Evolutionary conservation across 1,284 basidiomycete genomes (phyloP), one percentile per base, ranked within the genome.

Genomic region (Anthracocystis setariae): DNA sequence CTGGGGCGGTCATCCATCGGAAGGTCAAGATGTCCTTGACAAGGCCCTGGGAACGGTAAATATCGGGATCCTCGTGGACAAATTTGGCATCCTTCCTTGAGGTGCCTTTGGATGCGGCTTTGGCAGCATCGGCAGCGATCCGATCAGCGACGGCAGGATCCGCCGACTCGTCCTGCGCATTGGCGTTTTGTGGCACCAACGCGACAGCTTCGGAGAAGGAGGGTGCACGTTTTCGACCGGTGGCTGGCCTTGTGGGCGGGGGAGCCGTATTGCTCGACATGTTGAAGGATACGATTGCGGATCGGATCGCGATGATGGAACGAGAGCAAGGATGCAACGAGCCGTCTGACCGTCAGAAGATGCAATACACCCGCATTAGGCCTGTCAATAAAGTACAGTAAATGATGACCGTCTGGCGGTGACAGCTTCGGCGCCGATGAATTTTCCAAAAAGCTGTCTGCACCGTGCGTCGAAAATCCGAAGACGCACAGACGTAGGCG

Each of bases 1-100:
- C 56, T 10, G 80, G 80, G 3, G 68, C 76, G 0, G 76, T 76
- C 62, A 81, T 79, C 80, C 80, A 81, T 21, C 78, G 57, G 48
- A 77, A 76, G 24, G 63, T 77, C 29, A 55, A 17, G 23, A 75
- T 44, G 44, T 77, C 75, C 43, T 59, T 62, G 59, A 71, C 20
- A 38, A 74, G 61, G 23, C 72, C 72, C 23, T 61, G 53, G 15
- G 66, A 70, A 20, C 57, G 54, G 45, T 74, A 70, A 46, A 66
- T 62, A 9, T 74, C 72, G 13, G 58, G 57, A 33, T 62, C 61
- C n/a, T 69, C 57, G 23, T 37, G 49, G 21, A 15, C 29, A 21
- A 23, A 15, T 24, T 56, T 53, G 23, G 53, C 45, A 5, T 42
- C 40, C 18, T n/a, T 33, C 13, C 21, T 37, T 13, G 35, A 23